Conservation (phyloP, 129 eudicot genomes). For the Tagetes patula region DNA sequence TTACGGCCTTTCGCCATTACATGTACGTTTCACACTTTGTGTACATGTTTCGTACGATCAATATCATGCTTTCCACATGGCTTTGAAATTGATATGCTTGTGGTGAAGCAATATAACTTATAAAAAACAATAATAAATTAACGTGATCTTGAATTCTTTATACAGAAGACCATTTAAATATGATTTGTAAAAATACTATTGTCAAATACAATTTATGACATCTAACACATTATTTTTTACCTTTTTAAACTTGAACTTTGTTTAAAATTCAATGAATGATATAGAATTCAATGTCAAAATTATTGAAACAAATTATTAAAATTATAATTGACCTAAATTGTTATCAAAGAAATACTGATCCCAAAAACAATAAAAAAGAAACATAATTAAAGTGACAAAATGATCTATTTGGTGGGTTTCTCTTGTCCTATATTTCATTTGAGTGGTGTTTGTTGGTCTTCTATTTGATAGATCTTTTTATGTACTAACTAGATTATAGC, state of each 20-base stretch:
- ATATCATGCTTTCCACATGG: neutral
- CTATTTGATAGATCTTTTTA: neutral
- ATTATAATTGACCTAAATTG: neutral
- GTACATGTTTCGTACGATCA: neutral
- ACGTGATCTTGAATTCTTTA: too few relatives aligned
- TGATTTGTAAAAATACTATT: too few relatives aligned
- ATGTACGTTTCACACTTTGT: too few relatives aligned
- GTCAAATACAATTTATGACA: neutral
- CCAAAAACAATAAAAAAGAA: neutral
- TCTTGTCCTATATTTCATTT: neutral
- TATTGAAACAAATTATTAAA: neutral
- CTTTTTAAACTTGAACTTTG: neutral
- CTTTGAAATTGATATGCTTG: neutral
- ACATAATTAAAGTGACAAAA: neutral
- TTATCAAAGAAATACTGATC: neutral
- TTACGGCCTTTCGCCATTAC: too few relatives aligned
- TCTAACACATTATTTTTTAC: neutral
- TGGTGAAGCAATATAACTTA: neutral
- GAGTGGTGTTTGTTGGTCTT: neutral
- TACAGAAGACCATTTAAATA: too few relatives aligned
- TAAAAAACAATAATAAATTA: too few relatives aligned
- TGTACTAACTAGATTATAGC: too few relatives aligned
- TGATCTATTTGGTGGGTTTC: conserved; percentile 13
- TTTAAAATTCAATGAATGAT: neutral
- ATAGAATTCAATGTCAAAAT: neutral